Percentiles rank a stretch among this genome's conserved stretches.
Conservation (phyloP, 139 green algal species). For the Coccomyxa sp. region DNA sequence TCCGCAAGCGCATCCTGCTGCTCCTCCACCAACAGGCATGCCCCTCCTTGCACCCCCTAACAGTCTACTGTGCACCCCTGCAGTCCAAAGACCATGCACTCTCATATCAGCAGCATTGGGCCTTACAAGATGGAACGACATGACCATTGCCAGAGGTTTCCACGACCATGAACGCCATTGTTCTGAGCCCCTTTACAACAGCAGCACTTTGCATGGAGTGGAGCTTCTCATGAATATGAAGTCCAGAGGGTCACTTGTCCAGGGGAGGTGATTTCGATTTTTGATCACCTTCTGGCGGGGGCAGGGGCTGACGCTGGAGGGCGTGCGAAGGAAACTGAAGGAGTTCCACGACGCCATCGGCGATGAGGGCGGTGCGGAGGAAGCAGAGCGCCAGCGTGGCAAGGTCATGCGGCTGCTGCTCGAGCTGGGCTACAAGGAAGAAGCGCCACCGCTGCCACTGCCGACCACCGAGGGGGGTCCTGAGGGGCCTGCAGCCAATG, state of each 20-base stretch:
- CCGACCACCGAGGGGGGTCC: not conserved
- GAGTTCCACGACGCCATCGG: conserved; percentile 31
- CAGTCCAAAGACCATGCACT: not conserved
- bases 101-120: not conserved
- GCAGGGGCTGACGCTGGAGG: conserved; percentile 47
- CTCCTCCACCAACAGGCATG: conserved; percentile 68
- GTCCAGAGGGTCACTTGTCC: not conserved
- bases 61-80: not conserved
- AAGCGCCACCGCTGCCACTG: not conserved
- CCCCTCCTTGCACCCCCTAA: not conserved
- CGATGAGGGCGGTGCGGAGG: conserved; percentile 6
- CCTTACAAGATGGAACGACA: too few relatives aligned
- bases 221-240: not conserved
- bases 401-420: conserved; percentile 4
- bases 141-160: not conserved
- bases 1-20: conserved; percentile 64
- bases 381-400: conserved; percentile 3
- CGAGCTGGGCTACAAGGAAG: conserved; percentile 3
- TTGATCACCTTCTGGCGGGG: too few relatives aligned
- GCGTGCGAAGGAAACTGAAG: conserved; percentile 47
- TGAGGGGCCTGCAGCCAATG: not conserved
- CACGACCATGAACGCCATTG: not conserved
- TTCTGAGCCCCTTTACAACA: not conserved
- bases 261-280: not conserved
- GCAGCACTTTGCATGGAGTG: not conserved